Percentiles rank a stretch among this genome's conserved stretches.
These are phyloP conservation scores for Boletus holoroseus DNA, from an alignment of 1,284 basidiomycete genomes.

Conservation along the genomic window DNA sequence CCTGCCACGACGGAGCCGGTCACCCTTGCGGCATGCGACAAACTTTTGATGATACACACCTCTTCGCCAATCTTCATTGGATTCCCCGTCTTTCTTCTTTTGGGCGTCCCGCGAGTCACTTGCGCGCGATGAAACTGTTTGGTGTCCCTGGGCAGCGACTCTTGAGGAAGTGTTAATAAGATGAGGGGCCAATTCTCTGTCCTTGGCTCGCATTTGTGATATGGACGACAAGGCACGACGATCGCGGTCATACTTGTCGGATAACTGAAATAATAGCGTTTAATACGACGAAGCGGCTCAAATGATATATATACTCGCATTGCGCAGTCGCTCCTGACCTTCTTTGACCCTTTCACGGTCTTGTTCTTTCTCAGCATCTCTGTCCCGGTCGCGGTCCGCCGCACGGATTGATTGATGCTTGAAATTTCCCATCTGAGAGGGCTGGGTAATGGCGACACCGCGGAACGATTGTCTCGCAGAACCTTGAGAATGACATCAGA, in stretches of 20 bases:
- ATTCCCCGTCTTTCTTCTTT: slow-evolving; percentile 67
- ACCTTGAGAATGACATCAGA: slow-evolving; percentile 36
- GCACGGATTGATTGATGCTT: slow-evolving; percentile 75
- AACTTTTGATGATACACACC: slow-evolving; percentile 40
- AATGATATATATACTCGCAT: slow-evolving; percentile 43
- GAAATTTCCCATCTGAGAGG: slow-evolving; percentile 85
- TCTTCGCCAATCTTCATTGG: slow-evolving; percentile 75
- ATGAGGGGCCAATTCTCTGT: slow-evolving; percentile 65
- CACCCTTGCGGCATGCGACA: slow-evolving; percentile 1
- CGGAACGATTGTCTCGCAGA: slow-evolving; percentile 63
- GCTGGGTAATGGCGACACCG: slow-evolving; percentile 60
- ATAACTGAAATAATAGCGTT: slow-evolving; percentile 47
- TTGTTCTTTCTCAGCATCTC: slow-evolving; percentile 54
- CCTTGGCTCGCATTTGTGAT: slow-evolving; percentile 50
- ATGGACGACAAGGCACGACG: slow-evolving; percentile 53
- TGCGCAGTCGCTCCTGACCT: slow-evolving; percentile 69
- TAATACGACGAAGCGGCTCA: slow-evolving; percentile 6
- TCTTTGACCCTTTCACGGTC: slow-evolving; percentile 68
- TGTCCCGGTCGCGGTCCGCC: slow-evolving; percentile 60
- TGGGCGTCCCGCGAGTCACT: slow-evolving; percentile 52
- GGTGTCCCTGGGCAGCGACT: slow-evolving; percentile 38
- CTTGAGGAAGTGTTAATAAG: slow-evolving; percentile 43
- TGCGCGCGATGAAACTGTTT: slow-evolving; percentile 42
- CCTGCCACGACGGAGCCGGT: slow-evolving; percentile 30
- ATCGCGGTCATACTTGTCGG: slow-evolving; percentile 81